Percentiles rank a stretch among this genome's conserved stretches.
These are phyloP conservation scores for Proliferodiscus dingleyae DNA, from an alignment of 2,329 filamentous ascomycete genomes.

Conservation along the genomic window DNA sequence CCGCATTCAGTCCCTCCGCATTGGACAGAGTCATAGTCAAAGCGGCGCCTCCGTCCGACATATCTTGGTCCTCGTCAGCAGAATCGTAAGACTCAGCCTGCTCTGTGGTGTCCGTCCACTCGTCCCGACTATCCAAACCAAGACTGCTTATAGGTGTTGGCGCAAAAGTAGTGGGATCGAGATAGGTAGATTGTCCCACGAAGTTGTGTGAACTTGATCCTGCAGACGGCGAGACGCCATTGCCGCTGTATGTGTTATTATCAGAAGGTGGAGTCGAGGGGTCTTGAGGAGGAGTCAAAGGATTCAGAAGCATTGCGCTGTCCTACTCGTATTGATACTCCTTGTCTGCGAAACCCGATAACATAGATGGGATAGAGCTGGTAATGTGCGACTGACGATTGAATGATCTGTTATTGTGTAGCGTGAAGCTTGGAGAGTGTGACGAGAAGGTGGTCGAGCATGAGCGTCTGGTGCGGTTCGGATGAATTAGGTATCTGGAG, in stretches of 20 bases:
- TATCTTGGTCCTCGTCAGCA: conserved; percentile 27
- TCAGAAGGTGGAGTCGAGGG: conserved; percentile 15
- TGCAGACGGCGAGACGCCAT: conserved; percentile 8
- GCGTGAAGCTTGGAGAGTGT: conserved; percentile 8
- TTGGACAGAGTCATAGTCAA: conserved; percentile 21
- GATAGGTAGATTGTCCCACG: neutral
- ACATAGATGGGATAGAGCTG: conserved; percentile 17
- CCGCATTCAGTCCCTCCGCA: conserved; percentile 18
- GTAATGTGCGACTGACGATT: conserved; percentile 13
- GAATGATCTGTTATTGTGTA: conserved; percentile 14
- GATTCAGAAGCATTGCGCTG: conserved; percentile 24
- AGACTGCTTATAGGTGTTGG: conserved; percentile 15
- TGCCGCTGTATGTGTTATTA: conserved; percentile 13
- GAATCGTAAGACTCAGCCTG: conserved; percentile 6
- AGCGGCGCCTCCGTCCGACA: conserved; percentile 27
- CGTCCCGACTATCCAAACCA: conserved; percentile 11
- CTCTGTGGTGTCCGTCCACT: conserved; percentile 13
- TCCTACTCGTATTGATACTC: conserved; percentile 12
- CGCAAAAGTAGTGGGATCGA: conserved; percentile 1
- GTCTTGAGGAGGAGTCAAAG: conserved; percentile 23
- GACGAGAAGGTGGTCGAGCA: conserved; percentile 5
- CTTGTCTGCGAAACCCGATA: conserved; percentile 10
- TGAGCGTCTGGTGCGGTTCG: conserved; percentile 13
- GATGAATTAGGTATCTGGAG: conserved; percentile 16
- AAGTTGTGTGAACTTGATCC: neutral